phyloP scores from a whole-genome alignment of 176 grass and related monocot species.

The Musa acuminata region DNA sequence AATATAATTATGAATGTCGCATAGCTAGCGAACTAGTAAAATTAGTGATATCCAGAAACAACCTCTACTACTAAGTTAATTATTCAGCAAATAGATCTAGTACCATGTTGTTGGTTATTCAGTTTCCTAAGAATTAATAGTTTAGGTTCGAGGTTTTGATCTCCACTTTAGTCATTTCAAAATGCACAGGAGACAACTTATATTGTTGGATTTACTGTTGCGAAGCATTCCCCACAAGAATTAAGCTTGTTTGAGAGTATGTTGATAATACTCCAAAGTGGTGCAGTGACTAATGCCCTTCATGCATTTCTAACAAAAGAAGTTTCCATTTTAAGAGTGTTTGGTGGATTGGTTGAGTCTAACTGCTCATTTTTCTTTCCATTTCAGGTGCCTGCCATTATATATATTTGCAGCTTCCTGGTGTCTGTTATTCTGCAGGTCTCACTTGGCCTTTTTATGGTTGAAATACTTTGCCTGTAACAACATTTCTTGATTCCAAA shows the following conservation, averaged over 20 bases:
- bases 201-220: not conserved
- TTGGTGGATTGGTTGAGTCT: not conserved
- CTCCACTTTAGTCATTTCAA: not conserved
- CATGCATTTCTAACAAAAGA: constrained; percentile 10
- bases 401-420: constrained; percentile 85
- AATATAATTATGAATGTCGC: not conserved
- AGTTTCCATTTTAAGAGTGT: constrained; percentile 15
- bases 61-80: no score
- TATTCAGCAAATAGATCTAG: no score
- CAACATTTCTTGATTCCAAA: constrained; percentile 5
- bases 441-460: not conserved
- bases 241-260: no score
- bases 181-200: not conserved
- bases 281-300: no score
- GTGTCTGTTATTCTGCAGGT: constrained; percentile 87
- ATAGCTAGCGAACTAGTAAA: not conserved
- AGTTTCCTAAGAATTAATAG: constrained; percentile 1
- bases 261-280: no score
- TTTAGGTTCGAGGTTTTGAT: not conserved
- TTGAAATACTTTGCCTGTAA: not conserved
- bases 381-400: constrained; percentile 85
- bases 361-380: constrained; percentile 19
- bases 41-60: no score
- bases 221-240: not conserved
- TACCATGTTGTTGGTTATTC: not conserved